Base-by-base conservation (phyloP, 1,139 yeast species). In the Yamadazyma sp. region DNA sequence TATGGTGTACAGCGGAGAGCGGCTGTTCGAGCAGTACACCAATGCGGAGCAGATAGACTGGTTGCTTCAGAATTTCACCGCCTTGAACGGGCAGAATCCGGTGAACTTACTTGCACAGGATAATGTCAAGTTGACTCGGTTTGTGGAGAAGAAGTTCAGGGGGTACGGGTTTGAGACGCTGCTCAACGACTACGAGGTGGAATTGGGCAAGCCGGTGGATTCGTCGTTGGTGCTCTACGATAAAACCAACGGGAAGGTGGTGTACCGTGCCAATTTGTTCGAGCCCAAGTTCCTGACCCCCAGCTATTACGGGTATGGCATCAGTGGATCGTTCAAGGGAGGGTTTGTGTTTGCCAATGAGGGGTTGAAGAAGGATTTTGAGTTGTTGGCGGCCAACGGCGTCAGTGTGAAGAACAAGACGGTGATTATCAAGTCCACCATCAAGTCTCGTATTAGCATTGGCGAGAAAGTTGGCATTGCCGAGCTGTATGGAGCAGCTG, bases 211-310 rank as follows among this genome's bases (percentile, higher is more conserved):
- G n/a, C 75, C 76, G 0, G 16, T 49, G 4, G 31, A 37, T 5
- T 49, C 64, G 18, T 41, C 53, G 4, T 54, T 70, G 48, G 46
- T 50, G 30, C 46, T 71, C 12, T 31, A 55, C 5, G 70, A 66
- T 38, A 39, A 48, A 12, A 39, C 46, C 2, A 20, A 20, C 22
- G 56, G 54, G 1, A 18, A 33, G n/a, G 45, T 53, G 5, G 54
- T 64, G 4, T 69, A 66, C 44, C 39, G 47, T 2, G 62, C 69
- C 1, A 40, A 48, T 4, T 41, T 69, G 14, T 34, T 34, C 1
- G 76, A 71, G 41, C 53, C 56, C 1, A 47, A 47, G 17, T 56
- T 48, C 24, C 37, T 47, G 4, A 70, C 77, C 0, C 77, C 77
- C 1, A 66, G 72, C 1, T 72, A 53, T 46, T 59, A 56, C 43